These are phyloP conservation scores for Diaporthe aspalathi DNA, from an alignment of 2,329 filamentous ascomycete species.

Conservation along the genomic window DNA sequence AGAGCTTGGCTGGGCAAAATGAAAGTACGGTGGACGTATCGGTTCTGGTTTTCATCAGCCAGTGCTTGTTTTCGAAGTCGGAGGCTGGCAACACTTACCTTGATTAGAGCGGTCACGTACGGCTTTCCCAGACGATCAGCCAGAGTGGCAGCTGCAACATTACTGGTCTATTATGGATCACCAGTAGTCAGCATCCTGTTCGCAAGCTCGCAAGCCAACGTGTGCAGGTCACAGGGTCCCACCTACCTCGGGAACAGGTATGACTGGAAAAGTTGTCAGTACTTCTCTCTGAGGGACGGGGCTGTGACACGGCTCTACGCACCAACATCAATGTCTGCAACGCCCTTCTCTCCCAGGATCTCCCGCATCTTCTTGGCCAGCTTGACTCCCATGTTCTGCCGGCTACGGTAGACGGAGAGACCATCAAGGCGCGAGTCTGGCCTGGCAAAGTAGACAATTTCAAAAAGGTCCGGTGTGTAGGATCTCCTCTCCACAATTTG, in stretches of 20 bases:
- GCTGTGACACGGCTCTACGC: not conserved
- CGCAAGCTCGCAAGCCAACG: slow-evolving; percentile 57
- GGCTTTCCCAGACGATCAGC: slow-evolving; percentile 81
- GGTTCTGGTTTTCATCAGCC: slow-evolving; percentile 67
- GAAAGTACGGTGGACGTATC: slow-evolving; percentile 83
- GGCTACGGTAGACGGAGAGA: slow-evolving; percentile 85
- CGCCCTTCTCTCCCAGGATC: slow-evolving; percentile 73
- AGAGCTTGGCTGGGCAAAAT: slow-evolving; percentile 77
- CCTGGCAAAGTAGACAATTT: slow-evolving; percentile 88
- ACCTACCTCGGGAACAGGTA: slow-evolving; percentile 69
- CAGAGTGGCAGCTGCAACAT: slow-evolving; percentile 81
- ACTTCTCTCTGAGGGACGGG: slow-evolving; percentile 41
- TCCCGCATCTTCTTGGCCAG: slow-evolving; percentile 79
- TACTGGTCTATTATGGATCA: slow-evolving; percentile 71
- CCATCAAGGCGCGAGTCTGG: slow-evolving; percentile 88
- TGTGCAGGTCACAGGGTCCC: slow-evolving; percentile 45
- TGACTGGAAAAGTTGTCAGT: slow-evolving; percentile 59
- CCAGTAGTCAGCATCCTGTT: not conserved
- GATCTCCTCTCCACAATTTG: slow-evolving; percentile 76
- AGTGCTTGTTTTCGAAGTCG: not conserved
- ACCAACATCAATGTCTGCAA: slow-evolving; percentile 79
- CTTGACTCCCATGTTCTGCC: slow-evolving; percentile 87
- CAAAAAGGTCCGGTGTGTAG: slow-evolving; percentile 88
- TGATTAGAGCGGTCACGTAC: slow-evolving; percentile 82
- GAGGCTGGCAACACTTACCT: not conserved